phyloP scores from a whole-genome alignment of 306 rosid species.

The Myrica gale region DNA sequence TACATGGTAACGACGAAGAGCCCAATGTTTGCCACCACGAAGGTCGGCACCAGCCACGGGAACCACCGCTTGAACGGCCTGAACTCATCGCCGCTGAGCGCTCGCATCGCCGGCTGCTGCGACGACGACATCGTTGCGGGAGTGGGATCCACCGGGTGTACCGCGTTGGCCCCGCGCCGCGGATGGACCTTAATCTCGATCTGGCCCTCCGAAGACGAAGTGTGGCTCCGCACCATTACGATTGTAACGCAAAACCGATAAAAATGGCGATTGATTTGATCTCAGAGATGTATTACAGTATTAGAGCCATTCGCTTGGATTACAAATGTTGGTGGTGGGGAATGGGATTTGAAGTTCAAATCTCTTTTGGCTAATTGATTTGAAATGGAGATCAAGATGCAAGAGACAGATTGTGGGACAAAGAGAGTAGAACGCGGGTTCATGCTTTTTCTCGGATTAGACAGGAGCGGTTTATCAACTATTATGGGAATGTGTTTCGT shows the following conservation, averaged over 20 bases:
- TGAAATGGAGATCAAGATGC: background rate
- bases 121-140: constrained; percentile 16
- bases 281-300: background rate
- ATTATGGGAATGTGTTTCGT: background rate
- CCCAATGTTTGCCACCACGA: constrained; percentile 57
- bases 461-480: constrained; percentile 19
- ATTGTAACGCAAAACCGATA: background rate
- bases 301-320: background rate
- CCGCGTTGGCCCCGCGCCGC: constrained; percentile 27
- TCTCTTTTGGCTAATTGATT: background rate
- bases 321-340: background rate
- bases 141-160: constrained; percentile 29
- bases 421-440: background rate
- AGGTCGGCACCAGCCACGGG: constrained; percentile 69
- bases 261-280: background rate
- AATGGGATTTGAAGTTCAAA: background rate
- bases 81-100: constrained; percentile 1
- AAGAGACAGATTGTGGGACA: constrained; percentile 8
- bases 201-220: constrained; percentile 23
- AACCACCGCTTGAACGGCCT: constrained; percentile 59
- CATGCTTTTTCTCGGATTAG: constrained; percentile 14
- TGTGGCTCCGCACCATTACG: constrained; percentile 41
- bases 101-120: background rate
- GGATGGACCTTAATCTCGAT: constrained; percentile 53
- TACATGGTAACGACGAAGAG: constrained; percentile 55